Percentiles rank a stretch among this genome's conserved stretches.
These are phyloP conservation scores for Dothistroma pini DNA, from an alignment of 2,329 filamentous ascomycete species.

Conservation along the genomic window DNA sequence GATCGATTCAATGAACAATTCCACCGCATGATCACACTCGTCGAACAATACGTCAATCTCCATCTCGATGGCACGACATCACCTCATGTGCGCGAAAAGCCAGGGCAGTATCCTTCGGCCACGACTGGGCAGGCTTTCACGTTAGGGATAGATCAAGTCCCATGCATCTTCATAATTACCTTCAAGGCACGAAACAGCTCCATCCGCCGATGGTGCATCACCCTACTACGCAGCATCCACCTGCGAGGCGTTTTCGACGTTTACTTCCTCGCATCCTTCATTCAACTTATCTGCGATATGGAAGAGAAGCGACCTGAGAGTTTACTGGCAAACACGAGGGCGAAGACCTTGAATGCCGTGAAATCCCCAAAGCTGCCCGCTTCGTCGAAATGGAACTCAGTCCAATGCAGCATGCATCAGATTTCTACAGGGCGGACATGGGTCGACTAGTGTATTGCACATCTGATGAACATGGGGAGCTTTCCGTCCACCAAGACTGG, in stretches of 20 bases:
- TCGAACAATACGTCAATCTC: constrained; percentile 16
- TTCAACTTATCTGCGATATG: constrained; percentile 12
- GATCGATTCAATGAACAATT: constrained; percentile 20
- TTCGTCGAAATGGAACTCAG: constrained; percentile 16
- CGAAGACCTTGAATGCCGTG: constrained; percentile 13
- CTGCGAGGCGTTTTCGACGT: constrained; percentile 20
- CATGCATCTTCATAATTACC: constrained; percentile 17
- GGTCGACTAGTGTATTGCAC: constrained; percentile 16
- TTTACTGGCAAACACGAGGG: constrained; percentile 14
- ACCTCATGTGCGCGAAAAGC: not conserved
- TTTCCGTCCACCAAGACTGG: constrained; percentile 7
- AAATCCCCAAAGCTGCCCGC: constrained; percentile 15
- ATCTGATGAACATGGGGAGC: constrained; percentile 7
- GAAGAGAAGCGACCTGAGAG: constrained; percentile 16
- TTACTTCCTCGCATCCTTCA: constrained; percentile 16
- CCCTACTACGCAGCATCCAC: constrained; percentile 14
- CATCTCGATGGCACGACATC: constrained; percentile 11
- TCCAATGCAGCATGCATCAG: constrained; percentile 4
- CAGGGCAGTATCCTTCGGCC: not conserved
- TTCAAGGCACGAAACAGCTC: constrained; percentile 14
- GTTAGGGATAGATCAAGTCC: constrained; percentile 16
- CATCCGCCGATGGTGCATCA: constrained; percentile 11
- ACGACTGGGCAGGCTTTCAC: constrained; percentile 17
- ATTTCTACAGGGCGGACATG: constrained; percentile 14
- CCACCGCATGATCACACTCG: constrained; percentile 12